Percentiles rank a stretch among this genome's conserved stretches.
phyloP scores from a whole-genome alignment of 768 basidiomycete genomes.

The Pleurotus cornucopiae region DNA sequence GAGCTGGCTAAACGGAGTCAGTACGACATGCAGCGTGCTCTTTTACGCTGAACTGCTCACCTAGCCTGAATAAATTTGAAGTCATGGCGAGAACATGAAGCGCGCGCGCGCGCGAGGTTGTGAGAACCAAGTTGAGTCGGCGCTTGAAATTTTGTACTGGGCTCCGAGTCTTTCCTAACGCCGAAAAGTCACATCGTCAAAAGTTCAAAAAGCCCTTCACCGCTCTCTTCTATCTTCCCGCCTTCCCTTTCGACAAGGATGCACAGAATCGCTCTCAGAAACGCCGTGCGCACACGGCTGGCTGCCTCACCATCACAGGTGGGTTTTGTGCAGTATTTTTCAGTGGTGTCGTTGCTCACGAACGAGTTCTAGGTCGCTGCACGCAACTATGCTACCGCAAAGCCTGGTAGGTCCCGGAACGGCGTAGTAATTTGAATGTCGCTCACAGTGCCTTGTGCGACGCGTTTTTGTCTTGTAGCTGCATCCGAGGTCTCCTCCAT shows the following conservation, averaged over 20 bases:
- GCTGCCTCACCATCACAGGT: conserved; percentile 69
- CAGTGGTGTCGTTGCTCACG: conserved; percentile 22
- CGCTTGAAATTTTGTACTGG: not conserved
- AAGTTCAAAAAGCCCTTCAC: conserved; percentile 8
- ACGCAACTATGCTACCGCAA: conserved; percentile 96
- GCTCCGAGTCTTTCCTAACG: conserved; percentile 10
- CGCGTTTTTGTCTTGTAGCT: conserved; percentile 43
- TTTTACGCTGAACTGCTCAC: not conserved
- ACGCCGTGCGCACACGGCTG: conserved; percentile 75
- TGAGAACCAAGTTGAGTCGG: conserved; percentile 2
- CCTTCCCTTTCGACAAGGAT: conserved; percentile 54
- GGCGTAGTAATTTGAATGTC: not conserved
- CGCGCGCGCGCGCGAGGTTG: not conserved
- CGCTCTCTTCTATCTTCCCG: conserved; percentile 30
- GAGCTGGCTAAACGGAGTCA: not conserved
- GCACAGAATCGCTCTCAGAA: conserved; percentile 85
- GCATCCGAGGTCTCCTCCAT: conserved; percentile 99
- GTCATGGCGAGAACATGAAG: not conserved
- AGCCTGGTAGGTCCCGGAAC: conserved; percentile 70
- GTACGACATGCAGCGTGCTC: not conserved
- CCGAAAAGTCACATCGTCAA: conserved; percentile 8
- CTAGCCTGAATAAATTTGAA: conserved; percentile 4
- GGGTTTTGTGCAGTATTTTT: conserved; percentile 20
- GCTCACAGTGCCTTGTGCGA: conserved; percentile 18
- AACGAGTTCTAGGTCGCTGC: conserved; percentile 47